Percentiles rank a stretch among this genome's conserved stretches.
These are phyloP conservation scores for Stachybotrys elegans DNA, from an alignment of 2,329 filamentous ascomycete genomes.

Conservation along the genomic window DNA sequence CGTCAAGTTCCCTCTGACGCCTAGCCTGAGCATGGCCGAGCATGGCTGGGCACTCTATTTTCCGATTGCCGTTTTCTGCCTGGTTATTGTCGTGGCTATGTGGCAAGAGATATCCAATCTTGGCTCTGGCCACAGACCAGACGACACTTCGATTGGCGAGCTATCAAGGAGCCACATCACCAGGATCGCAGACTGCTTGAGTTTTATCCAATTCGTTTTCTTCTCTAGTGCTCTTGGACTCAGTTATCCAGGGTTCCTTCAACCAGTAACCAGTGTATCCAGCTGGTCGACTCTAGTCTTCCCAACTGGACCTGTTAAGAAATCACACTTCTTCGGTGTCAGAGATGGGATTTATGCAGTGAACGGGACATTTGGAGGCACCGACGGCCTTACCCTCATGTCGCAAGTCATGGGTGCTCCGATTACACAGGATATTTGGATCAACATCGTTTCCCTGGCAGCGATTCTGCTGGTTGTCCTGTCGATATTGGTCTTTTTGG, in stretches of 20 bases:
- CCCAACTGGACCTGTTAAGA: constrained; percentile 19
- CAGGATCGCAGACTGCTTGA: constrained; percentile 50
- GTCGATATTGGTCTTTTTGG: constrained; percentile 47
- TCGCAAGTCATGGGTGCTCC: constrained; percentile 64
- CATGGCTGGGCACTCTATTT: background rate
- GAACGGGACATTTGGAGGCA: constrained; percentile 56
- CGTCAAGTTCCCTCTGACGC: background rate
- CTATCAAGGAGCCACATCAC: background rate
- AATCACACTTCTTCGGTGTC: constrained; percentile 19
- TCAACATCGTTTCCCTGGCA: constrained; percentile 61
- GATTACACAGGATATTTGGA: constrained; percentile 59
- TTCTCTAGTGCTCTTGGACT: constrained; percentile 65
- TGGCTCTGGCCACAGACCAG: background rate
- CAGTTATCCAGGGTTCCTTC: constrained; percentile 68
- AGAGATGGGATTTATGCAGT: constrained; percentile 58
- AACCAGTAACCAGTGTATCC: constrained; percentile 61
- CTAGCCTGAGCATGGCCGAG: background rate
- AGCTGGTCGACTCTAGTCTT: constrained; percentile 67
- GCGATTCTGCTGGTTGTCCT: constrained; percentile 52
- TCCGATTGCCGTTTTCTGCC: background rate
- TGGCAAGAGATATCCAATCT: background rate
- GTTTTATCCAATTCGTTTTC: constrained; percentile 72
- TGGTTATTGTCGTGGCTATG: background rate
- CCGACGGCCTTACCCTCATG: constrained; percentile 57
- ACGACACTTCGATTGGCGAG: background rate